Base-by-base conservation (phyloP, 768 basidiomycete genomes). In the Saitozyma sp. region DNA sequence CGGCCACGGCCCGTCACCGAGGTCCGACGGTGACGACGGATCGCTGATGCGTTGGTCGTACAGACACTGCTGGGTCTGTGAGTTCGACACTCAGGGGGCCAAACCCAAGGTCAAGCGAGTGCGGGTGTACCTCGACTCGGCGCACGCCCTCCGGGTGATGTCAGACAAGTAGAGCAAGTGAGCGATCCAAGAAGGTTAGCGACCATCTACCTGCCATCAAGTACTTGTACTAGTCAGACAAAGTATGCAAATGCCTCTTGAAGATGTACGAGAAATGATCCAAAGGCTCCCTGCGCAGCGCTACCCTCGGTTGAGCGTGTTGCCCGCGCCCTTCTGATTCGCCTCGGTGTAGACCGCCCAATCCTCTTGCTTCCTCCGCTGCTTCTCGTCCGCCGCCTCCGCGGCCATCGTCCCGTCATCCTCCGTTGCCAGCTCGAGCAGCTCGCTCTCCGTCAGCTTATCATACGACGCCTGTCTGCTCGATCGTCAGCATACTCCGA, bases 321-420 rank as follows among this genome's bases (percentile, higher is more conserved):
- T 99, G 4, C 96, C 96, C n/a, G 89, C 89, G 1, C 96, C 96
- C 72, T 84, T 88, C 11, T 88, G 87, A 79, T 99, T 88, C 29
- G 82, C 83, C 55, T 97, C 96, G 14, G 88, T 92, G 71, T 86
- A 98, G 61, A 82, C 83, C 39, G 93, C 92, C 93, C 94, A 97
- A 42, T 87, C 87, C 77, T 97, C 92, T 68, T 94, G 90, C 76
- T 92, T 90, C 70, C 84, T 83, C 50, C 93, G 81, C 80, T 89
- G 88, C 74, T 87, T 83, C 74, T 94, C 93, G 16, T 76, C 83
- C 67, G 87, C 91, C 64, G 85, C 80, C 59, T 87, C 87, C 0
- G 87, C 89, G 38, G 84, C 83, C 1, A 69, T 66, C 1, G 89
- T 87, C 3, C 93, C 93, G 66, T 95, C 92, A 84, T 87, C 84